A percentile compares a stretch with the other conserved stretches of the same genome.
phyloP scores from a whole-genome alignment of 495 filamentous ascomycete species.

The Hypoxylon crocopeplum region DNA sequence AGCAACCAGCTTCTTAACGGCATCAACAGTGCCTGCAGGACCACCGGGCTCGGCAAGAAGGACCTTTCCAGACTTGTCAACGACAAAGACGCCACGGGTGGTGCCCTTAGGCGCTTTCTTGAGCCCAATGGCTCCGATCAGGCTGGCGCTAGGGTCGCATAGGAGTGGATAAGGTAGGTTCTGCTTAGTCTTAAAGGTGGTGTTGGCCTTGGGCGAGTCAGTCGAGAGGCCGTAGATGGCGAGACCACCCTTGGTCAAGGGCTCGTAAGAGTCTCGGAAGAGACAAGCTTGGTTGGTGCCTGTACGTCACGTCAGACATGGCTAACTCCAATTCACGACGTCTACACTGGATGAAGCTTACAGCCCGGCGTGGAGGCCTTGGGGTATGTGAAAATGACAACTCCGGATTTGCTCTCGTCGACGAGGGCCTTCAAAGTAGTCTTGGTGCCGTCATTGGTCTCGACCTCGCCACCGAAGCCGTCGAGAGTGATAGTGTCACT shows the following conservation, averaged over 20 bases:
- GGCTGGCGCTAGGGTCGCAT: conserved; percentile 74
- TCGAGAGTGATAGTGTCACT: conserved; percentile 68
- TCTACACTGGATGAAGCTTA: conserved; percentile 59
- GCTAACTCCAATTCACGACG: conserved; percentile 5
- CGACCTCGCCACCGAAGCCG: conserved; percentile 80
- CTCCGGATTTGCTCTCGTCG: conserved; percentile 80
- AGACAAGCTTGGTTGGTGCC: conserved; percentile 92
- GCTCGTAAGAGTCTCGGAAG: conserved; percentile 83
- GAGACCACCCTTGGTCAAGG: conserved; percentile 80
- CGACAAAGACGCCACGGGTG: conserved; percentile 81
- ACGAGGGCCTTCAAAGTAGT: conserved; percentile 80
- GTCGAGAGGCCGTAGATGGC: conserved; percentile 87
- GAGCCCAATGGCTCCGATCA: conserved; percentile 78
- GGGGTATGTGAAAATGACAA: conserved; percentile 94
- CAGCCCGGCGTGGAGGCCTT: conserved; percentile 95
- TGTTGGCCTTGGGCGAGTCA: conserved; percentile 88
- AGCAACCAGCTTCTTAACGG: conserved; percentile 60
- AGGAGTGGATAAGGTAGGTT: conserved; percentile 87
- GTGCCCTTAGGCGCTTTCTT: conserved; percentile 81
- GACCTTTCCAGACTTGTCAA: conserved; percentile 78
- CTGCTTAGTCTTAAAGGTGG: conserved; percentile 87
- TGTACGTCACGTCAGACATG: conserved; percentile 48
- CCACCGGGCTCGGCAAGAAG: conserved; percentile 65
- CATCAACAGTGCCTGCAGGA: conserved; percentile 64
- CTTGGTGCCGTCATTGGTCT: conserved; percentile 81